A percentile compares a stretch with the other conserved stretches of the same genome.
These are phyloP conservation scores for Adenanthera pavonina DNA, from an alignment of 306 rosid genomes.

Conservation along the genomic window DNA sequence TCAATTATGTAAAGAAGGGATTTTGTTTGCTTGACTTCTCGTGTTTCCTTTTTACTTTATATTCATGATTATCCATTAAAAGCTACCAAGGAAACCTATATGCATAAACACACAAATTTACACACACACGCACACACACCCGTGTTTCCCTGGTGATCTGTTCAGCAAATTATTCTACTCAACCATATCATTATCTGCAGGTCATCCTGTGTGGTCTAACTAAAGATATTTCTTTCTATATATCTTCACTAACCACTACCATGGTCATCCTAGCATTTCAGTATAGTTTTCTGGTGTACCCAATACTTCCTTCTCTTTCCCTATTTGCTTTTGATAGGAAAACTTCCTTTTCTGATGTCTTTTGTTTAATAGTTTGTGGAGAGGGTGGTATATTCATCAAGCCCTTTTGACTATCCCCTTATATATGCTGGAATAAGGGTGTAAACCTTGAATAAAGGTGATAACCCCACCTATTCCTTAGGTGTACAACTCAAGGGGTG, in stretches of 20 bases:
- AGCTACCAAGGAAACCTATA: conserved; percentile 8
- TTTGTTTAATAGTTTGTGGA: neutral
- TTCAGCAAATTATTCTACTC: conserved; percentile 3
- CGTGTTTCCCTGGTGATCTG: neutral
- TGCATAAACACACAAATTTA: neutral
- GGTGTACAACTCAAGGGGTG: neutral
- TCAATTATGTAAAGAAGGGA: neutral
- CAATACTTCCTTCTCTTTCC: conserved; percentile 2
- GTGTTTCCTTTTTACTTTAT: neutral
- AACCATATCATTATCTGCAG: neutral
- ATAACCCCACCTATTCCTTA: neutral
- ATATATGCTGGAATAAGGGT: neutral
- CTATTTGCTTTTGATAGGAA: neutral
- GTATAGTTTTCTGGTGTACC: neutral
- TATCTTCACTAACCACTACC: neutral
- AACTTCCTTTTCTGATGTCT: conserved; percentile 22
- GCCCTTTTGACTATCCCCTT: neutral
- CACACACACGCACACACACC: neutral
- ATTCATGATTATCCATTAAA: neutral
- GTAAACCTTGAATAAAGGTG: neutral
- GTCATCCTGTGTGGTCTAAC: neutral
- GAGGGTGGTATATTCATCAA: neutral
- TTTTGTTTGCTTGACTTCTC: neutral
- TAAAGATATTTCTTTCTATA: neutral
- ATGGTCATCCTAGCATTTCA: neutral